Percentiles rank a stretch among this genome's conserved stretches.
Evolutionary conservation across 331 rosid species (phyloP).

Genomic region (Cydonia oblonga): DNA sequence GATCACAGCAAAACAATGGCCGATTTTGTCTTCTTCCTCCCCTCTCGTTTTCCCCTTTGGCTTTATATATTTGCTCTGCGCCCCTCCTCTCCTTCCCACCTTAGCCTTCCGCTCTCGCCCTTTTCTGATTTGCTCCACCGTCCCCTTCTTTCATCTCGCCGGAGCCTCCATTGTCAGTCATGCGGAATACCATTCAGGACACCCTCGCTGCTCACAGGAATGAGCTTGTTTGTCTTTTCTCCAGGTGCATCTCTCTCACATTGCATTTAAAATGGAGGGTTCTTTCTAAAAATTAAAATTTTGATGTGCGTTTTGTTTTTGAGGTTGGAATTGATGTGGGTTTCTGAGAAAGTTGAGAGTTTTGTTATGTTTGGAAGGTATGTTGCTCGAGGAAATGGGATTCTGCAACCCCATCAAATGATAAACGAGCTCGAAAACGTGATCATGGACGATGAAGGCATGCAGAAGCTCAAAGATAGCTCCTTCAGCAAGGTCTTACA

Average conservation of each 20-base stretch:
- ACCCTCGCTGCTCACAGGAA: slow-evolving; percentile 32
- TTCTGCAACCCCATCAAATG: slow-evolving; percentile 37
- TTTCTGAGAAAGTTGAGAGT: not conserved
- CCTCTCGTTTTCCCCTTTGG: not conserved
- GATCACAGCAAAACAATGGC: not conserved
- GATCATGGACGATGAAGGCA: slow-evolving; percentile 19
- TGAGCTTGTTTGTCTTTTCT: slow-evolving; percentile 44
- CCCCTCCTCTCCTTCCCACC: not conserved
- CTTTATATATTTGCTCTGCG: not conserved
- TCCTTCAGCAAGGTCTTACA: slow-evolving; percentile 23
- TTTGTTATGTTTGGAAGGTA: slow-evolving; percentile 24
- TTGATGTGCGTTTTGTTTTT: too few relatives aligned
- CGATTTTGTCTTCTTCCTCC: not conserved
- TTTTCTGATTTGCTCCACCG: not conserved
- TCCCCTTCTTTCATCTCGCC: not conserved
- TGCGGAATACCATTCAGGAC: slow-evolving; percentile 30
- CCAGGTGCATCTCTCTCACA: slow-evolving; percentile 17
- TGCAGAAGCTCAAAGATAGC: slow-evolving; percentile 19
- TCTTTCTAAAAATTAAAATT: too few relatives aligned
- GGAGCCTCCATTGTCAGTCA: not conserved
- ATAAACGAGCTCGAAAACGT: slow-evolving; percentile 19
- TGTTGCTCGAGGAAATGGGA: slow-evolving; percentile 42
- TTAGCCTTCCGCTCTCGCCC: not conserved
- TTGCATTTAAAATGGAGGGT: not conserved
- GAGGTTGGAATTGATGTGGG: not conserved